Percentiles rank a stretch among this genome's conserved stretches.
These are phyloP conservation scores for Eutrema heterophyllum DNA, from an alignment of 345 rosid genomes.

Conservation along the genomic window DNA sequence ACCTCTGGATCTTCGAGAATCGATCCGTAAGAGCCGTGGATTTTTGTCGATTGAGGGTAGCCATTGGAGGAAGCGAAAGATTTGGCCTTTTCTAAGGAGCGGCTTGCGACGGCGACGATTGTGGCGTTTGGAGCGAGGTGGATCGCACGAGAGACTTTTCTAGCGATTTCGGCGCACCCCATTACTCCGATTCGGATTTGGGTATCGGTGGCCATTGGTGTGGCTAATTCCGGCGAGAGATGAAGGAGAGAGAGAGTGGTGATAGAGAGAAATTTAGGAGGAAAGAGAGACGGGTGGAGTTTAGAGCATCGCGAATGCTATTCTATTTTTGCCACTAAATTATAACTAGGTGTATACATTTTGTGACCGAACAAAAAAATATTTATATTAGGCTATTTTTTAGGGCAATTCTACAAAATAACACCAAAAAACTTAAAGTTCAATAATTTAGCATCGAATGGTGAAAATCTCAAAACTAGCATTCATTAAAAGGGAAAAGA, in stretches of 20 bases:
- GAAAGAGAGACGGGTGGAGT: background rate
- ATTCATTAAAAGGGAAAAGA: too few species aligned
- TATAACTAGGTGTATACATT: too few species aligned
- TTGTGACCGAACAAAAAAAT: too few species aligned
- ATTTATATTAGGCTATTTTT: too few species aligned
- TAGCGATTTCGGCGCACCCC: constrained; percentile 84
- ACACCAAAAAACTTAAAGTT: too few species aligned
- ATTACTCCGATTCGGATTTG: constrained; percentile 60
- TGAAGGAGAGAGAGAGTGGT: background rate
- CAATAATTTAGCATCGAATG: too few species aligned
- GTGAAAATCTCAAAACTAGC: too few species aligned
- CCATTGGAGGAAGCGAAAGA: constrained; percentile 59
- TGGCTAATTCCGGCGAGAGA: background rate
- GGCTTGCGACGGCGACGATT: constrained; percentile 69
- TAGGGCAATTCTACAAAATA: too few species aligned
- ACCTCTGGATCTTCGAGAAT: constrained; percentile 67
- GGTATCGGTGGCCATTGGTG: constrained; percentile 26
- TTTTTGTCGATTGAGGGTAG: constrained; percentile 51
- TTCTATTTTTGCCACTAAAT: too few species aligned
- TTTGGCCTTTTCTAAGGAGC: constrained; percentile 57
- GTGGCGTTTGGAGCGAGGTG: constrained; percentile 63
- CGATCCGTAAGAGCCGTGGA: constrained; percentile 77
- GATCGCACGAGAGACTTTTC: constrained; percentile 73
- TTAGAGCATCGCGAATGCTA: too few species aligned
- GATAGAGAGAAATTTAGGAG: background rate